phyloP scores from a whole-genome alignment of 2,329 filamentous ascomycete genomes.

The Cytospora schulzeri region DNA sequence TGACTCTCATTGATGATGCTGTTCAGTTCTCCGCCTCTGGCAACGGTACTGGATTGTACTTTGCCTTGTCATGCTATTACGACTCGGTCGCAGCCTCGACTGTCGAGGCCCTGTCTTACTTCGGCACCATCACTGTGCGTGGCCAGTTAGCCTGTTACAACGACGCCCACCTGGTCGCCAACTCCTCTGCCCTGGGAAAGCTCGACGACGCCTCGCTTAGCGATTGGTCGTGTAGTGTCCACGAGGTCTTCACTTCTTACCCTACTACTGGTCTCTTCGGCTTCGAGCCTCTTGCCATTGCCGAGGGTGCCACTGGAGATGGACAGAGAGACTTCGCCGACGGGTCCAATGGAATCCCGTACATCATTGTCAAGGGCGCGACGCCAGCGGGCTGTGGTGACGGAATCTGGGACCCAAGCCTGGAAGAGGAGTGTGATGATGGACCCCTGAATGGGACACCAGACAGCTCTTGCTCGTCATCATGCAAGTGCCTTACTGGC shows the following conservation, averaged over 20 bases:
- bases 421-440: conserved; percentile 46
- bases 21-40: conserved; percentile 41
- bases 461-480: conserved; percentile 41
- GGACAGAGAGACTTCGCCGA: conserved; percentile 41
- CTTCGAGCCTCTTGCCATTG: conserved; percentile 45
- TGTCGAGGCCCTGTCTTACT: conserved; percentile 36
- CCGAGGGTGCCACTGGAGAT: conserved; percentile 38
- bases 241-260: conserved; percentile 44
- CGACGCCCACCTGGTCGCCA: conserved; percentile 44
- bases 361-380: conserved; percentile 45
- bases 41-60: conserved; percentile 42
- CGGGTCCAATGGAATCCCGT: conserved; percentile 42
- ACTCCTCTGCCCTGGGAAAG: conserved; percentile 36
- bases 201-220: conserved; percentile 43
- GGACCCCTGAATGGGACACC: conserved; percentile 37
- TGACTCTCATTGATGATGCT: conserved; percentile 42
- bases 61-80: conserved; percentile 47
- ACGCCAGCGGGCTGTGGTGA: conserved; percentile 45
- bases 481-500: conserved; percentile 42
- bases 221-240: conserved; percentile 46
- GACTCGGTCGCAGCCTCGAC: conserved; percentile 30
- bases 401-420: conserved; percentile 37
- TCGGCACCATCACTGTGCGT: conserved; percentile 44
- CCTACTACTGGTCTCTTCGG: conserved; percentile 39
- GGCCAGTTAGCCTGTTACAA: conserved; percentile 44